Base-by-base conservation (phyloP, 352 stramenopile genomes). In the Globisporangium carolinianum region DNA sequence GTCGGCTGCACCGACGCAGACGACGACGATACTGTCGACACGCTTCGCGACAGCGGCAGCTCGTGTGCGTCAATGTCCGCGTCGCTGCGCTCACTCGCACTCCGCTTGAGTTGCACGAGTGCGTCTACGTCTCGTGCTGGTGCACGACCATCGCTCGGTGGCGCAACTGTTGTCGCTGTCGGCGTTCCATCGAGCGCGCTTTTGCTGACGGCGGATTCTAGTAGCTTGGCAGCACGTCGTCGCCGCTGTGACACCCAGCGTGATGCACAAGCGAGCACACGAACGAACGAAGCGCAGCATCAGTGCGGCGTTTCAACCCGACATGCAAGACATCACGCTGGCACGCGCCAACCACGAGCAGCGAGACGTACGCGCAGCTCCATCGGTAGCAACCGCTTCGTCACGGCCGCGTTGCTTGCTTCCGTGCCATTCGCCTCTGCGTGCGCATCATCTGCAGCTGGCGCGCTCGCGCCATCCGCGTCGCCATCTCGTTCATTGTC, bases 331-430 rank as follows among this genome's bases (percentile, higher is more conserved):
- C n/a, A 15, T 14, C 5, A 14, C 18, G 18, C 18, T 24, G 18
- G 18, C 18, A 24, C 18, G 18, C 18, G 18, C 18, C 18, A 24
- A 24, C 18, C 18, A n/a, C 10, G 39, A 46, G 42, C 4, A 10
- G 36, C 18, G 1, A 9, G 5, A 75, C 81, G 48, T 36, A 91
- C 81, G 53, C 81, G 74, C 57, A 91, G 49, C 37, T 91, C 81
- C 73, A 78, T 91, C 1, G 81, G 81, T 46, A 91, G 64, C 18
- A 91, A 60, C 8, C 81, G 68, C 68, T 86, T 87, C 65, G 84
- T 86, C 38, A 55, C 66, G 49, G 18, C 18, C 18, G 18, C 0
- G 18, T 24, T 24, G 1, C 18, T 24, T 24, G 18, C 18, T 24
- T 24, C 18, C 18, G 18, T 24, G 18, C 18, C 18, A 24, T 24